Percentiles rank a stretch among this genome's conserved stretches.
phyloP scores from a whole-genome alignment of 2,329 filamentous ascomycete genomes.

The Cordyceps farinosa region DNA sequence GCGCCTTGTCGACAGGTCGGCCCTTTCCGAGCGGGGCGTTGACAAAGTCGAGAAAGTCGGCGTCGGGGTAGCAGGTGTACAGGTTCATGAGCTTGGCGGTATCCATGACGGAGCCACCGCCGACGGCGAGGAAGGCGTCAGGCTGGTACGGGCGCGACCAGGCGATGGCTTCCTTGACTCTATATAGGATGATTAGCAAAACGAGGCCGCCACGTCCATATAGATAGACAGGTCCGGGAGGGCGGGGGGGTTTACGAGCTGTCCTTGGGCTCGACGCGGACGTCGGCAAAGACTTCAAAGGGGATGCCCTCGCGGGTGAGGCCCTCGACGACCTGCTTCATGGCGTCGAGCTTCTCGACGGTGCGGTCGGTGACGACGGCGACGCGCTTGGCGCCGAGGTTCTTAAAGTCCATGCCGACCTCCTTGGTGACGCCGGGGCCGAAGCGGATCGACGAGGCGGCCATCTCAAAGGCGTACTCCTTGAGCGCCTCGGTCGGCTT shows the following conservation, averaged over 20 bases:
- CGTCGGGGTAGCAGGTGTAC: constrained; percentile 85
- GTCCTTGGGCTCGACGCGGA: constrained; percentile 89
- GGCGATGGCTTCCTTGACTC: constrained; percentile 82
- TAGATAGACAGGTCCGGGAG: background rate
- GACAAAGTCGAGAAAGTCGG: constrained; percentile 95
- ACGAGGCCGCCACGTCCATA: no score
- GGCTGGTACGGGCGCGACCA: constrained; percentile 77
- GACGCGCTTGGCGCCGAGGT: constrained; percentile 81
- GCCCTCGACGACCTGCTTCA: constrained; percentile 83
- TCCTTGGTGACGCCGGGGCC: constrained; percentile 91
- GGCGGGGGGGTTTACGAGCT: constrained; percentile 63
- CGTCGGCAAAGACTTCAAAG: constrained; percentile 77
- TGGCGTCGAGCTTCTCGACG: constrained; percentile 77
- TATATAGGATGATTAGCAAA: constrained; percentile 32
- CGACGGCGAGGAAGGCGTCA: constrained; percentile 91
- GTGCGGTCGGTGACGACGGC: constrained; percentile 88
- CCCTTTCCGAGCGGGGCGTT: constrained; percentile 91
- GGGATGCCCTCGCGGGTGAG: constrained; percentile 73
- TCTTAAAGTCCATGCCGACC: constrained; percentile 96
- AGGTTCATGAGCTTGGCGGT: constrained; percentile 99
- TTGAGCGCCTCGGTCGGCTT: constrained; percentile 58
- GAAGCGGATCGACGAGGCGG: constrained; percentile 89
- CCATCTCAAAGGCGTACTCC: constrained; percentile 99
- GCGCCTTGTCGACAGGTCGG: constrained; percentile 64
- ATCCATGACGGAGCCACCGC: constrained; percentile 88